Evolutionary conservation across 2,329 filamentous ascomycete species (phyloP), one percentile per base, ranked within the genome.

Genomic region (Dactylellina drechsleri): DNA sequence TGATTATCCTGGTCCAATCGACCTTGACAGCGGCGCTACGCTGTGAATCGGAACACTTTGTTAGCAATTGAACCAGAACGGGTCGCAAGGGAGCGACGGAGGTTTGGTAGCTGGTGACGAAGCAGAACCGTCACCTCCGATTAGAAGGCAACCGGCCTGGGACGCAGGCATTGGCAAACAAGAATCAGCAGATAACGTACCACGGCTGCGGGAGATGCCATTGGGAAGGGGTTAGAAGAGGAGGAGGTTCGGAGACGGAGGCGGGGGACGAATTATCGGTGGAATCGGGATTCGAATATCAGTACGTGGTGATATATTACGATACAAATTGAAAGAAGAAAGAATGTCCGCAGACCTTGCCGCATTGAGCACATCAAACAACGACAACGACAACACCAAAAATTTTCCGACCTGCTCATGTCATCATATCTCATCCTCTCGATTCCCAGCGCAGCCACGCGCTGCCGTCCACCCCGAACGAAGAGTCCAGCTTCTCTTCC

Each of bases 11-110:
- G 86, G 89, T 89, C 95, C 95, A 99, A 90, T 99, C 95, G 88
- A 99, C 89, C 89, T 98, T 99, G 85, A 96, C 89, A 85, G 94
- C 93, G 87, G 94, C 93, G 89, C 92, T 97, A 88, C 93, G 91
- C 94, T 98, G 84, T 83, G 31, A 8, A 13, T 7, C 1, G 47
- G 47, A 18, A 23, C 12, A 18, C 1, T 52, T 18, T 18, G 12
- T 23, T 20, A 52, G 20, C 47, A 23, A 18, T n/a, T 6, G 13
- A 18, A 47, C 13, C 7, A 47, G 43, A 18, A 18, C 43, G 13
- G 16, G 16, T n/a, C 15, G 5, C 43, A 47, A 15, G 43, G 31
- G 31, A 36, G 31, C 31, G 10, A 8, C 47, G 60, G 60, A 53
- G 50, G 47, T 65, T 65, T 43, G 16, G n/a, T 5, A 26, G 31